Evolutionary conservation across 495 filamentous ascomycete species (phyloP), one percentile per base, ranked within the genome.

Genomic region (Extremus antarcticus): DNA sequence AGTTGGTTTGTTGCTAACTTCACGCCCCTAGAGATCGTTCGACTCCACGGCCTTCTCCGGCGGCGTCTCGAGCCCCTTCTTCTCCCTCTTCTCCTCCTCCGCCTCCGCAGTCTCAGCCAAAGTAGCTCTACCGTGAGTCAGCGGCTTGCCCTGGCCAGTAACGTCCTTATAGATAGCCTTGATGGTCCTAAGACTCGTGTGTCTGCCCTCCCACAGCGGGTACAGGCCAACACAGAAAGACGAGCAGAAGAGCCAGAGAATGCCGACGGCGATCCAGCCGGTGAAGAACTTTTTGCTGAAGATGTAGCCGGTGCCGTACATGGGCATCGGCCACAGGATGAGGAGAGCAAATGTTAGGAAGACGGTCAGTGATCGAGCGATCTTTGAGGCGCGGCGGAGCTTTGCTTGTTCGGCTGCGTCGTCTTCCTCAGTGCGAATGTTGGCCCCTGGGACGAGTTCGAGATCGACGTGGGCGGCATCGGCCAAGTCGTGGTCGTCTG

Each of bases 241-340:
- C 0, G 82, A 86, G 63, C 75, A 80, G 65, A 95, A 94, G 59
- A 95, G 76, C 90, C 90, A 95, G 24, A 90, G 67, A 47, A 95
- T 86, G 0, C 88, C 90, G 2, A 95, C 85, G 15, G 78, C 73
- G 17, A 94, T 81, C 90, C 90, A 95, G 32, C 90, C 90, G 1
- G 88, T 90, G 71, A 95, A 95, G 74, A 95, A 95, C 45, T 78
- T 76, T 73, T 88, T 90, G 66, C 80, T 86, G 73, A 95, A 95
- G 38, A 95, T 78, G 64, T 97, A 97, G 20, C 79, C 80, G 7
- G 76, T 75, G 8, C 29, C 29, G 29, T 35, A 35, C 29, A 35
- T 35, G 29, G 29, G 29, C 29, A 35, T 88, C 9, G 91, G 91
- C 91, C 91, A 97, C 47, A 95, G 77, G 20, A 97, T 75, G 1